Conservation (phyloP, 2,329 filamentous ascomycete genomes). For the Graphiopsis chlorocephala region DNA sequence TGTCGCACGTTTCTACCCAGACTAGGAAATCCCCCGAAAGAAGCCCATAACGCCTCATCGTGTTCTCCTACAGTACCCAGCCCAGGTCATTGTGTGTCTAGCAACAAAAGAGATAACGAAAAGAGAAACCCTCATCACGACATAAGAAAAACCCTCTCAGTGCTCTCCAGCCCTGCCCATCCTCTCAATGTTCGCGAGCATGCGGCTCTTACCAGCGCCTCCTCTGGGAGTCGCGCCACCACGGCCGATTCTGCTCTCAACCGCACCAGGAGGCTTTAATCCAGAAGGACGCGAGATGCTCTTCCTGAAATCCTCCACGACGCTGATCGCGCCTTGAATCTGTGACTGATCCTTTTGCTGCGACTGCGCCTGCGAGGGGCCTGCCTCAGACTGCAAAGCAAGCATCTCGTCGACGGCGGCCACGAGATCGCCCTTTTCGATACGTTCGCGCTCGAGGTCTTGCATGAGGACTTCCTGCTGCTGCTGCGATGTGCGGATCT, state of each 20-base stretch:
- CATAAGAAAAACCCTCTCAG: background rate
- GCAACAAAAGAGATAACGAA: background rate
- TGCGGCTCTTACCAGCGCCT: constrained; percentile 59
- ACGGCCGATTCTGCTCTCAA: constrained; percentile 47
- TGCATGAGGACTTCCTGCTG: constrained; percentile 69
- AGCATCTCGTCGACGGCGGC: constrained; percentile 82
- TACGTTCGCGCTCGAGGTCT: constrained; percentile 69
- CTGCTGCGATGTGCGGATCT: constrained; percentile 65
- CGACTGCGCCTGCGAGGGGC: constrained; percentile 39
- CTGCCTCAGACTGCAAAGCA: constrained; percentile 55
- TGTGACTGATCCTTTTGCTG: constrained; percentile 19
- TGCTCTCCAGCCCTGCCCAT: constrained; percentile 61
- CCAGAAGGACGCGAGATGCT: constrained; percentile 51
- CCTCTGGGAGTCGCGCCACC: constrained; percentile 28
- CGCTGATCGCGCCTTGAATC: constrained; percentile 30
- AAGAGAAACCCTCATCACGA: background rate
- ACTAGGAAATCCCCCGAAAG: constrained; percentile 5
- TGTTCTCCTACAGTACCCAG: background rate
- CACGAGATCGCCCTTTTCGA: constrained; percentile 82
- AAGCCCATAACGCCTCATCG: constrained; percentile 4
- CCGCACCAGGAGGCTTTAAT: constrained; percentile 55
- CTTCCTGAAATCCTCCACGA: constrained; percentile 51
- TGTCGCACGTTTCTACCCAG: constrained; percentile 10
- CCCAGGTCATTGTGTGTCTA: background rate
- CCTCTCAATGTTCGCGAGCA: constrained; percentile 82